These are phyloP conservation scores for Leccinum truebloodii DNA, from an alignment of 768 basidiomycete genomes.

Conservation along the genomic window DNA sequence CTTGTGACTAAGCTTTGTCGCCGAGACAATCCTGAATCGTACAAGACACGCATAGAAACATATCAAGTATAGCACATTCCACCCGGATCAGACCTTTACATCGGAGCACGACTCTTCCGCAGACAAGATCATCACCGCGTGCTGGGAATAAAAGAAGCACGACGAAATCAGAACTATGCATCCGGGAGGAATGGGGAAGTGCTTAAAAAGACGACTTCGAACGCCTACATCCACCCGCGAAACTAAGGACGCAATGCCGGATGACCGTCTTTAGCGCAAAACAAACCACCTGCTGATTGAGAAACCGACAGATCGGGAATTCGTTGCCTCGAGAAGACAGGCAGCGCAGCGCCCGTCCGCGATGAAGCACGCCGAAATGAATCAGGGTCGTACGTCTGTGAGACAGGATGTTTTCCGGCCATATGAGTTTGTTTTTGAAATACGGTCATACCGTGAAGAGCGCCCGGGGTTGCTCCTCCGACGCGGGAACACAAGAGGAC, in stretches of 20 bases:
- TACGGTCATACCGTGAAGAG: background rate
- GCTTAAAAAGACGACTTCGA: background rate
- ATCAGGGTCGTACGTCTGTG: slow-evolving; percentile 25
- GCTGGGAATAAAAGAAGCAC: slow-evolving; percentile 6
- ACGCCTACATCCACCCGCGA: background rate
- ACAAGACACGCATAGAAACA: background rate
- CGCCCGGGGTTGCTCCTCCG: slow-evolving; percentile 1
- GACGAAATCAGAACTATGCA: background rate
- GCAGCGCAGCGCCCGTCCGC: slow-evolving; percentile 12
- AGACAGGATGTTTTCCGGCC: slow-evolving; percentile 1
- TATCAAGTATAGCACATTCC: background rate
- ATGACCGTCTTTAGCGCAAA: slow-evolving; percentile 8
- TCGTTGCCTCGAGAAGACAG: slow-evolving; percentile 16
- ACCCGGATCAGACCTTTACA: slow-evolving; percentile 4
- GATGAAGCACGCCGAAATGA: slow-evolving; percentile 30
- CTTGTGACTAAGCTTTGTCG: background rate
- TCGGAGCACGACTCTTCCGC: slow-evolving; percentile 5
- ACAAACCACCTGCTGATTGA: slow-evolving; percentile 2
- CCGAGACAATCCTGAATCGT: too few relatives aligned
- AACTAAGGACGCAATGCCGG: background rate
- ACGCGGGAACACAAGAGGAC: slow-evolving; percentile 3
- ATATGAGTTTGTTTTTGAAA: slow-evolving; percentile 7
- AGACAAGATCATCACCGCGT: slow-evolving; percentile 3
- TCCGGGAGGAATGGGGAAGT: background rate
- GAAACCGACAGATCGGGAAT: slow-evolving; percentile 19